These are phyloP conservation scores for Calonectria multiphialidica DNA, from an alignment of 2,329 filamentous ascomycete species.

Conservation along the genomic window DNA sequence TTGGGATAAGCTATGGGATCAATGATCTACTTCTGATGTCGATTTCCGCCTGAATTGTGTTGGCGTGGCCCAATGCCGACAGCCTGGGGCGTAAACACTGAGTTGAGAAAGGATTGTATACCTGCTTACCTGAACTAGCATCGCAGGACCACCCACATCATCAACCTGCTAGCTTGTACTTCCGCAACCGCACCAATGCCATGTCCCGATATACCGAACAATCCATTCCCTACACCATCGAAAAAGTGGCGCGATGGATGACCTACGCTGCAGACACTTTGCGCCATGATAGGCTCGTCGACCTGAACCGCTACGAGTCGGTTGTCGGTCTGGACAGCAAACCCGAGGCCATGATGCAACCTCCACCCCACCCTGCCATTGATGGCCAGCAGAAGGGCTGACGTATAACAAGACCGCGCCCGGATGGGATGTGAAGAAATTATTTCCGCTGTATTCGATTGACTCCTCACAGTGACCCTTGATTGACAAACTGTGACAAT, in stretches of 20 bases:
- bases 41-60: not conserved
- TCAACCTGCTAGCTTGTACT: not conserved
- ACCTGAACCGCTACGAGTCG: slow-evolving; percentile 4
- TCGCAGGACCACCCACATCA: not conserved
- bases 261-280: not conserved
- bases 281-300: slow-evolving; percentile 18
- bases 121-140: not conserved
- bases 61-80: not conserved
- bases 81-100: not conserved
- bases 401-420: slow-evolving; percentile 6
- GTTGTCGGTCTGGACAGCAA: slow-evolving; percentile 24
- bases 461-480: not conserved
- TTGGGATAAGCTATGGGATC: too few relatives aligned
- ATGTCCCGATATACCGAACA: not conserved
- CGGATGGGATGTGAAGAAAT: not conserved
- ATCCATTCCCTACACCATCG: too few relatives aligned
- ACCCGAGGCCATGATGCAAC: slow-evolving; percentile 15
- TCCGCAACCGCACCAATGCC: slow-evolving; percentile 23
- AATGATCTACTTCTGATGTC: not conserved
- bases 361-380: slow-evolving; percentile 11
- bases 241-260: slow-evolving; percentile 4
- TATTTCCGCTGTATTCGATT: not conserved
- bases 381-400: not conserved
- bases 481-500: not conserved
- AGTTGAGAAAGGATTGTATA: not conserved